These are phyloP conservation scores for Orbilia quercus DNA, from an alignment of 2,329 filamentous ascomycete genomes.

Conservation along the genomic window DNA sequence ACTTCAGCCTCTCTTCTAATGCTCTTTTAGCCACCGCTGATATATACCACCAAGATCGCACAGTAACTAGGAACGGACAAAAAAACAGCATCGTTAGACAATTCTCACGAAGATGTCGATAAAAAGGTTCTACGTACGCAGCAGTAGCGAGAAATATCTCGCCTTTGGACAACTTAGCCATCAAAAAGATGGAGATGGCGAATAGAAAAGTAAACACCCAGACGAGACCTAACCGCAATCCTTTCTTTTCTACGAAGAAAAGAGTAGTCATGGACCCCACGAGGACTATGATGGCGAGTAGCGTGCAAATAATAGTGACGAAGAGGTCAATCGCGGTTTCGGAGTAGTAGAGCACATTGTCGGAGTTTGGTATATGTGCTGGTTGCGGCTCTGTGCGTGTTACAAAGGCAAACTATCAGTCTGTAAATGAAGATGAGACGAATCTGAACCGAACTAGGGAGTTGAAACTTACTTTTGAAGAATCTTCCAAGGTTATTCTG, in stretches of 20 bases:
- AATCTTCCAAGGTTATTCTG: constrained; percentile 52
- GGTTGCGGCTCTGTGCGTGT: constrained; percentile 24
- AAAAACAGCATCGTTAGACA: constrained; percentile 41
- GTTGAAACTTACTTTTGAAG: constrained; percentile 34
- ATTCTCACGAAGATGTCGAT: constrained; percentile 24
- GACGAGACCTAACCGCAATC: constrained; percentile 58
- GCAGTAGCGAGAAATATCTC: constrained; percentile 61
- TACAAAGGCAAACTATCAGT: no score
- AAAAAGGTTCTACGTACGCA: constrained; percentile 58
- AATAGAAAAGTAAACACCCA: constrained; percentile 61
- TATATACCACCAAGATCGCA: constrained; percentile 52
- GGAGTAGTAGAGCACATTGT: constrained; percentile 54
- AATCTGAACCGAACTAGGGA: neutral
- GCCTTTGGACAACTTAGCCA: constrained; percentile 60
- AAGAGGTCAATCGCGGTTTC: constrained; percentile 51
- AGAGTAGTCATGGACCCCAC: constrained; percentile 58
- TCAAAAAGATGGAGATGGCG: constrained; percentile 58
- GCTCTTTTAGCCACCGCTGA: constrained; percentile 38
- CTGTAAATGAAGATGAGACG: neutral
- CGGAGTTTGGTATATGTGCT: constrained; percentile 35
- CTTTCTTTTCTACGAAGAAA: constrained; percentile 54
- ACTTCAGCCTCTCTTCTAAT: neutral
- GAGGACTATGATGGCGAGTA: constrained; percentile 57
- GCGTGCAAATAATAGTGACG: constrained; percentile 57
- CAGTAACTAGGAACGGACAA: constrained; percentile 22